A percentile compares a stretch with the other conserved stretches of the same genome.
These are phyloP conservation scores for Elymus sibiricus DNA, from an alignment of 176 grass and related monocot species.

Conservation along the genomic window DNA sequence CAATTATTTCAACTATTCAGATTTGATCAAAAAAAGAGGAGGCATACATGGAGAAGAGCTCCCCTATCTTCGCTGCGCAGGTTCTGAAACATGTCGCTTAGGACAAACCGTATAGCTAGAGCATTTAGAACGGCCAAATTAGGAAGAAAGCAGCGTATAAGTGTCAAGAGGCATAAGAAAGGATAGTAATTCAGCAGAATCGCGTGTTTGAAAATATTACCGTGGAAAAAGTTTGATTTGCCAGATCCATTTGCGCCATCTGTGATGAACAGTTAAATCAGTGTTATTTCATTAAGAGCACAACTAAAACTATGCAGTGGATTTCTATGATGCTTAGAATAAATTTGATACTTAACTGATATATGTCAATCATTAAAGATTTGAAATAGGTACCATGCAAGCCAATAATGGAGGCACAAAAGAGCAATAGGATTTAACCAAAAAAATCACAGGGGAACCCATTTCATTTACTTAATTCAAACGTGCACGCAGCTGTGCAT, in stretches of 20 bases:
- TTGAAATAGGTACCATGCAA: background rate
- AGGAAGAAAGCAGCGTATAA: background rate
- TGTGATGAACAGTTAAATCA: constrained; percentile 34
- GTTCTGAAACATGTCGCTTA: constrained; percentile 90
- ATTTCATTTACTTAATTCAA: background rate
- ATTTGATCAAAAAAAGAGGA: constrained; percentile 27
- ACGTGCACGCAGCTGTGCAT: too few relatives aligned
- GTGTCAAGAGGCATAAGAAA: background rate
- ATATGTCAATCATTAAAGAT: background rate
- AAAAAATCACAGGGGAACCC: background rate
- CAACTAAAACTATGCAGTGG: background rate
- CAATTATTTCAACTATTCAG: constrained; percentile 13
- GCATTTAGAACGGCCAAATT: constrained; percentile 16
- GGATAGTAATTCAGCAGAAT: background rate
- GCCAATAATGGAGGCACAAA: background rate
- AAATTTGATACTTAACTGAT: background rate
- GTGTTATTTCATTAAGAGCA: constrained; percentile 9
- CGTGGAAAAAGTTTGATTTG: constrained; percentile 96
- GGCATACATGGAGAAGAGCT: constrained; percentile 84
- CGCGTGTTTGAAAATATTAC: constrained; percentile 34
- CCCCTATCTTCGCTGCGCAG: constrained; percentile 83
- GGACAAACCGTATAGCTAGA: constrained; percentile 92
- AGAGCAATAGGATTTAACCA: background rate
- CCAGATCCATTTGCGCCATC: constrained; percentile 96
- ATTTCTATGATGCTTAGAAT: background rate